Evolutionary conservation across 176 grass and related monocot species (phyloP).

Genomic region (Zizania latifolia): DNA sequence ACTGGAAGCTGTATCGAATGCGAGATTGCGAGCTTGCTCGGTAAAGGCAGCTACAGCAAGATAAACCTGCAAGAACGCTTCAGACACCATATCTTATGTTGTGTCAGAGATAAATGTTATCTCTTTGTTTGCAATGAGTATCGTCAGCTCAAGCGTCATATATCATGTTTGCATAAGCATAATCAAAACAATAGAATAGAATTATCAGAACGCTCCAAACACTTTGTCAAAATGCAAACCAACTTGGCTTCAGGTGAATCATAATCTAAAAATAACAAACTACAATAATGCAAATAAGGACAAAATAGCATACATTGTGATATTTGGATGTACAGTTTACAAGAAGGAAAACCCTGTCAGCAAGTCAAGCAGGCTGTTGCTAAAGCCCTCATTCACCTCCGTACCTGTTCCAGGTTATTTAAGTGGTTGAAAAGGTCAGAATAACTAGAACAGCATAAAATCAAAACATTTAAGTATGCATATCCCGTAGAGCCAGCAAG

Average conservation of each 20-base stretch:
- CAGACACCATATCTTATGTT: too few relatives aligned
- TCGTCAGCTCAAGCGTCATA: too few relatives aligned
- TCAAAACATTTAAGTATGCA: too few relatives aligned
- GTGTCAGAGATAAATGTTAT: too few relatives aligned
- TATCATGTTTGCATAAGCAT: not conserved
- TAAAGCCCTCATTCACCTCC: not conserved
- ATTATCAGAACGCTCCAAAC: not conserved
- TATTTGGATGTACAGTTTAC: not conserved
- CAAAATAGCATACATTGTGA: not conserved
- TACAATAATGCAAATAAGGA: not conserved
- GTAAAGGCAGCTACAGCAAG: too few relatives aligned
- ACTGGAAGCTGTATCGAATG: too few relatives aligned
- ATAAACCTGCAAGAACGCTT: too few relatives aligned
- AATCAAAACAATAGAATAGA: not conserved
- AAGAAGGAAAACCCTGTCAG: not conserved
- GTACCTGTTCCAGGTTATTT: not conserved
- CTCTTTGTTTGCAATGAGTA: too few relatives aligned
- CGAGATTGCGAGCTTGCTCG: too few relatives aligned
- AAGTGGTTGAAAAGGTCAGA: not conserved
- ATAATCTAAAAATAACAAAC: not conserved
- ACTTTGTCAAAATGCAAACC: not conserved
- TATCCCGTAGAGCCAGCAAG: constrained; percentile 32
- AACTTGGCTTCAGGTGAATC: not conserved
- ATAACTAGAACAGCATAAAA: not conserved
- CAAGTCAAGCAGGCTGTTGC: not conserved